A percentile compares a stretch with the other conserved stretches of the same genome.
phyloP scores from a whole-genome alignment of 2,329 filamentous ascomycete genomes.

The Fusarium siculi region DNA sequence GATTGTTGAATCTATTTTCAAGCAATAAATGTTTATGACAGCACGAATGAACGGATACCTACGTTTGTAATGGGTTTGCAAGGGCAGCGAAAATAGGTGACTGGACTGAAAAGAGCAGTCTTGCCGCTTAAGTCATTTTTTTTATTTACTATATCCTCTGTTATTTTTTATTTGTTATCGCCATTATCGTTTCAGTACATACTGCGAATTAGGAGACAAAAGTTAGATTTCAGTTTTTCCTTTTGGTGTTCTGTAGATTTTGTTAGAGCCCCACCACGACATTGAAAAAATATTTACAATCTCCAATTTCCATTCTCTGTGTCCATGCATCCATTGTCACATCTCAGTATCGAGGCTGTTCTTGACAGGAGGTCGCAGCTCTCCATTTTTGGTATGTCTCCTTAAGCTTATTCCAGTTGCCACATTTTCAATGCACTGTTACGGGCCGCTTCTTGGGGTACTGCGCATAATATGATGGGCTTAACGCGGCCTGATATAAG shows the following conservation, averaged over 20 bases:
- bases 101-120: conserved; percentile 25
- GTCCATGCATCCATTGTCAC: background rate
- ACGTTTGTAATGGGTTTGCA: conserved; percentile 38
- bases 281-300: conserved; percentile 5
- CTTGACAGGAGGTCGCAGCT: background rate
- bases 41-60: conserved; percentile 35
- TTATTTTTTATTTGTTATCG: conserved; percentile 10
- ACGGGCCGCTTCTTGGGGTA: background rate
- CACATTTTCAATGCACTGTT: background rate
- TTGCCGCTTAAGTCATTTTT: conserved; percentile 15
- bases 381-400: background rate
- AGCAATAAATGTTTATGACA: conserved; percentile 41
- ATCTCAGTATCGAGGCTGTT: background rate
- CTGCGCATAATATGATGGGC: background rate
- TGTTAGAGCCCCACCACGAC: conserved; percentile 12
- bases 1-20: conserved; percentile 80
- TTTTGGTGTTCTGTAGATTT: conserved; percentile 31
- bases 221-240: conserved; percentile 10
- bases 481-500: background rate
- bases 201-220: conserved; percentile 11
- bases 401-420: background rate
- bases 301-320: background rate
- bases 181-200: conserved; percentile 13
- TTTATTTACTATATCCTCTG: conserved; percentile 27
- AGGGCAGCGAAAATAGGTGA: conserved; percentile 40